Evolutionary conservation across 257 asterid species (phyloP), one percentile per base, ranked within the genome.

Genomic region (Petrea volubilis): DNA sequence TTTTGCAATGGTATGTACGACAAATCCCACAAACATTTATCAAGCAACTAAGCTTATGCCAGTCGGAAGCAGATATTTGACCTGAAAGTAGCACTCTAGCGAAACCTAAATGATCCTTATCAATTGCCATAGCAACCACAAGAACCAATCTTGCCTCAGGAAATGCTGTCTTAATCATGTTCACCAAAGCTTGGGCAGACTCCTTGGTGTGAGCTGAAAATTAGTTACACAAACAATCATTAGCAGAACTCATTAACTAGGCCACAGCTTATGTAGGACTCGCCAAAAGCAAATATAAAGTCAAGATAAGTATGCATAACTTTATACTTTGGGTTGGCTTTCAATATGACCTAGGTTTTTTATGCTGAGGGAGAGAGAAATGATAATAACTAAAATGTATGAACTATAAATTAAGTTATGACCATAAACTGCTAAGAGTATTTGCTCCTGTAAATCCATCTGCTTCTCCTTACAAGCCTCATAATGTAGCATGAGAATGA

Each of bases 121-220:
- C 99, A 33, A 71, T 89, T 2, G 99, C 98, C 99, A 94, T 94
- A 60, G 97, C 90, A 76, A 91, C 92, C 77, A 89, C 90, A 46
- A 94, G 82, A 74, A 86, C 86, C 81, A 92, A 53, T 78, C 85
- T 81, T 57, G 86, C 74, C 58, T 67, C 77, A 3, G 93, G 90
- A 76, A 83, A 89, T 55, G 85, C 74, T 90, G 75, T 79, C 71
- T 79, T 80, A 64, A 94, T 73, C 57, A 84, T 85, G 76, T 82
- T 71, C 64, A 72, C 86, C 81, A 94, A 84, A 43, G 98, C 97
- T 76, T 75, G 79, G 58, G 96, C 97, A 58, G 99, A 94, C 71
- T 94, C 98, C 79, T 87, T 94, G 31, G 99, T 94, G 80, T 94
- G 99, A 56, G 99, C 97, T 94, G 96, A 73, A 78, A 75, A 76